These are phyloP conservation scores for Ceriops zippeliana DNA, from an alignment of 345 rosid species.

Conservation along the genomic window DNA sequence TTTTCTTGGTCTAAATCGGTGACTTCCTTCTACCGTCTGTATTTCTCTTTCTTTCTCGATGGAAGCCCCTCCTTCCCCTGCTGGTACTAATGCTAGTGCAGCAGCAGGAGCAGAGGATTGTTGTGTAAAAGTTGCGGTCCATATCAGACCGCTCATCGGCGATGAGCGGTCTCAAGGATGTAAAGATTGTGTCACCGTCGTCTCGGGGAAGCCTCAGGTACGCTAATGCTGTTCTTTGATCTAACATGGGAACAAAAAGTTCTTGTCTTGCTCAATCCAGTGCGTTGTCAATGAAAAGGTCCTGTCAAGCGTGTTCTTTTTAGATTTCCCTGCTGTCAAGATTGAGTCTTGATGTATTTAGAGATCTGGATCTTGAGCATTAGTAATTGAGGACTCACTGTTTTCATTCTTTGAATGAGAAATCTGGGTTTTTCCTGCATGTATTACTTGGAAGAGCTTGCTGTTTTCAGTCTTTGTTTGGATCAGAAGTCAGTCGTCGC, in stretches of 20 bases:
- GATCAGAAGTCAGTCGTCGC: constrained; percentile 22
- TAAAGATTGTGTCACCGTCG: constrained; percentile 87
- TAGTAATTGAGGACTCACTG: not conserved
- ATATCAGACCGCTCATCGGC: constrained; percentile 89
- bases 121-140: constrained; percentile 95
- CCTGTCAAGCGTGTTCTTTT: not conserved
- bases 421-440: constrained; percentile 15
- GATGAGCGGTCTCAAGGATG: constrained; percentile 92
- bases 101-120: constrained; percentile 64
- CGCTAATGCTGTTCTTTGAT: constrained; percentile 17
- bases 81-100: constrained; percentile 38
- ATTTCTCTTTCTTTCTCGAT: constrained; percentile 10
- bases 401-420: constrained; percentile 1
- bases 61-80: constrained; percentile 26
- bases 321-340: constrained; percentile 3
- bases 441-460: constrained; percentile 26
- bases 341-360: constrained; percentile 10
- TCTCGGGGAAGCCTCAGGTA: constrained; percentile 95
- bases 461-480: constrained; percentile 17
- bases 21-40: not conserved
- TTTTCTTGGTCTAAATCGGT: not conserved
- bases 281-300: constrained; percentile 2
- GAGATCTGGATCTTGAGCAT: constrained; percentile 49
- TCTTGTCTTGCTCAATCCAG: not conserved
- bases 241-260: not conserved